phyloP scores from a whole-genome alignment of 225 moss, liverwort and hornwort species.

The Anthoceros angustus region DNA sequence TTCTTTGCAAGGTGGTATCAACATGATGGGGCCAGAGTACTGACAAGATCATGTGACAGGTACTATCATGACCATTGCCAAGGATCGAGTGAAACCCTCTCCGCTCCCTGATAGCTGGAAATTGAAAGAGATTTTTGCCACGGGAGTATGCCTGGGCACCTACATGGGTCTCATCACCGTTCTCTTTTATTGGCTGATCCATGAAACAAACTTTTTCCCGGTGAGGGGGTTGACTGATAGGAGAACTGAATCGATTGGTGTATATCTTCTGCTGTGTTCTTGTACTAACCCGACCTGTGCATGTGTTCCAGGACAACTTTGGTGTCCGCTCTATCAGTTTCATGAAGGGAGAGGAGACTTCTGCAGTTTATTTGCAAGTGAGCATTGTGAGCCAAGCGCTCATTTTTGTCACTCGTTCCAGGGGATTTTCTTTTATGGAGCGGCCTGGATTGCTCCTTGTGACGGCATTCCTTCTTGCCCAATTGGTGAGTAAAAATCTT shows the following conservation, averaged over 20 bases:
- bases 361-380: background rate
- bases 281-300: background rate
- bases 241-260: background rate
- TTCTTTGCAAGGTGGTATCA: background rate
- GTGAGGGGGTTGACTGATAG: too few species aligned
- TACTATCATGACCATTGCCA: background rate
- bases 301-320: background rate
- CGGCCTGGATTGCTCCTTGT: background rate
- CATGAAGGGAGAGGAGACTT: background rate
- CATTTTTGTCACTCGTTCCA: background rate
- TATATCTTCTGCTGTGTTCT: background rate
- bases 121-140: background rate
- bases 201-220: background rate
- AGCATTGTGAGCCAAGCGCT: slow-evolving; percentile 3
- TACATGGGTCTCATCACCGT: slow-evolving; percentile 3
- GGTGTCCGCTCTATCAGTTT: background rate
- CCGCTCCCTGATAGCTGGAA: background rate
- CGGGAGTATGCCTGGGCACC: background rate
- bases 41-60: background rate
- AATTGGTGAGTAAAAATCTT: background rate
- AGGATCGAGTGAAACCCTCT: slow-evolving; percentile 1
- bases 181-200: background rate
- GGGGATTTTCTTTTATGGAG: background rate
- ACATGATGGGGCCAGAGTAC: background rate
- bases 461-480: background rate